Conservation (phyloP, 331 rosid genomes). For the Cydonia oblonga region DNA sequence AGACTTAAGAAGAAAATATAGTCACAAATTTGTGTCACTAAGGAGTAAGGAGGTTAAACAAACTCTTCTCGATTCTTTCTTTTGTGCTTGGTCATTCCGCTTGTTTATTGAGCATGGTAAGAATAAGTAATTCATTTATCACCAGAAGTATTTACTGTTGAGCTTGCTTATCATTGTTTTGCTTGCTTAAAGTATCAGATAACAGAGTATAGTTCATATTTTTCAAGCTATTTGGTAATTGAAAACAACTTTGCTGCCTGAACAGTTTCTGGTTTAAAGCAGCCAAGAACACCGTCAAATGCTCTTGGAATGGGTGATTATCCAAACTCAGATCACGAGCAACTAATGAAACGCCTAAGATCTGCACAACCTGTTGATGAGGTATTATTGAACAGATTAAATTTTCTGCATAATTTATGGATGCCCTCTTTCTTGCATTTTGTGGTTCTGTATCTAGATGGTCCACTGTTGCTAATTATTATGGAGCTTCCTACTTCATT, state of each 20-base stretch:
- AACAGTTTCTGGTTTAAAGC: constrained; percentile 45
- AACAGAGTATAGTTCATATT: neutral
- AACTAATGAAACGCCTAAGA: constrained; percentile 41
- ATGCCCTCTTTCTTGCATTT: neutral
- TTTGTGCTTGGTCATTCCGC: neutral
- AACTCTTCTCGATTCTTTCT: neutral
- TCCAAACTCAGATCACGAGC: constrained; percentile 30
- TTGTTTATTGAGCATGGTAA: neutral
- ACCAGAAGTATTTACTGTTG: neutral
- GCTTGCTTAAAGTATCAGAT: neutral
- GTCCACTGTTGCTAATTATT: neutral
- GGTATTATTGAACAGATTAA: constrained; percentile 25
- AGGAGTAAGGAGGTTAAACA: neutral
- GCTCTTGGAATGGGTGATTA: constrained; percentile 43
- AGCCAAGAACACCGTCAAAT: constrained; percentile 32
- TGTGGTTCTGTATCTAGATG: neutral
- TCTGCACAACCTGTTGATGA: constrained; percentile 38
- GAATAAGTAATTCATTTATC: neutral
- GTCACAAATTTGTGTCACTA: neutral
- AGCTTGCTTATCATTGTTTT: neutral
- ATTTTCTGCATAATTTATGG: constrained; percentile 3
- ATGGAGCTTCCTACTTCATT: neutral
- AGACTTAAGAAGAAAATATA: neutral
- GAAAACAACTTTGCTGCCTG: neutral
- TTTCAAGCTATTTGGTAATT: constrained; percentile 3